phyloP scores from a whole-genome alignment of 441 rosid species.

The Bruguiera hainesii region DNA sequence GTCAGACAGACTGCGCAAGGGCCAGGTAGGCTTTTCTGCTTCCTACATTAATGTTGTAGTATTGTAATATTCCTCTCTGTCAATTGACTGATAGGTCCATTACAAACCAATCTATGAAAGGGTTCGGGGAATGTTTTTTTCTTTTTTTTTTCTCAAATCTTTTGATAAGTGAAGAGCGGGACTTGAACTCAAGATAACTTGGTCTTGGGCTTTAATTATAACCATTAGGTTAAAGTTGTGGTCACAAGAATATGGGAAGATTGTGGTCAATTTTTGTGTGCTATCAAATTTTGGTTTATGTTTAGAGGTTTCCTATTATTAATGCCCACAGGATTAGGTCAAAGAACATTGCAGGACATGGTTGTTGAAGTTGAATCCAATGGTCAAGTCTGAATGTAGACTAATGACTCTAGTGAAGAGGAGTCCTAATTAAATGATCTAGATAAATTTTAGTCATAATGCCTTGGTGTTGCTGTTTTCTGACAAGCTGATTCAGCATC shows the following conservation, averaged over 20 bases:
- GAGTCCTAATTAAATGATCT: neutral
- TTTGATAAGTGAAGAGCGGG: neutral
- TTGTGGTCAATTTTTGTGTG: neutral
- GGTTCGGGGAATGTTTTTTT: neutral
- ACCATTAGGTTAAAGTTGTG: too few species aligned
- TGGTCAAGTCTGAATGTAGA: slow-evolving; percentile 12
- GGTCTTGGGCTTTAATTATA: too few species aligned
- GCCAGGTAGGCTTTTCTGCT: slow-evolving; percentile 59
- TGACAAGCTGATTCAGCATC: neutral
- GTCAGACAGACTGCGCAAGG: slow-evolving; percentile 95
- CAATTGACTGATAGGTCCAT: neutral
- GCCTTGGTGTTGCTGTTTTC: neutral
- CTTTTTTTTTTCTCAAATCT: neutral
- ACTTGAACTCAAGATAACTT: too few species aligned
- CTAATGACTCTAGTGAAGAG: neutral
- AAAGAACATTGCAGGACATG: neutral
- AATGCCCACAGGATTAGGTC: neutral
- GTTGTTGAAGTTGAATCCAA: slow-evolving; percentile 6
- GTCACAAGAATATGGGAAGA: neutral
- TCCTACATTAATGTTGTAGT: neutral
- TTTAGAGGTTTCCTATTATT: neutral
- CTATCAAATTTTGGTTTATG: neutral
- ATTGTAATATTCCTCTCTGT: neutral
- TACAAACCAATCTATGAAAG: neutral
- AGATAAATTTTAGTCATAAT: neutral